Evolutionary conservation across 768 basidiomycete genomes (phyloP), one percentile per base, ranked within the genome.

Genomic region (Pleurotus platypus): DNA sequence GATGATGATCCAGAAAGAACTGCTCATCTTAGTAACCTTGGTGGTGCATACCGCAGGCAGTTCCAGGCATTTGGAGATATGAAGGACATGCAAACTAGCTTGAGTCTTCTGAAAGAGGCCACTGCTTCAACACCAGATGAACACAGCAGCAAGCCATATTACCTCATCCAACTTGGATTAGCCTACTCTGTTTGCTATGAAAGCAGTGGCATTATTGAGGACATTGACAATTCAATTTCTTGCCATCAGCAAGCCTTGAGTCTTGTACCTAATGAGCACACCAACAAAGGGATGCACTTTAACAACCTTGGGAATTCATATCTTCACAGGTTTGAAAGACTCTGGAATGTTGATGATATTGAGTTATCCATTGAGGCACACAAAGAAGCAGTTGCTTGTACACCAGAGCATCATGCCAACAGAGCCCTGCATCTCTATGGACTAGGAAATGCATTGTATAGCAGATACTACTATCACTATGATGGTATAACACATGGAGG

Each of bases 151-250:
- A 54, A 60, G 45, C 37, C 59, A 7, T 35, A 18, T 5, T 50
- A 11, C 30, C 47, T 62, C 9, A 56, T 40, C 38, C 63, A 66
- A 35, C 60, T 75, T 5, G 70, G 62, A 7, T 58, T 45, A 46
- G 57, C 63, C 0, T 56, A 70, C 22, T 49, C 57, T 18, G 4
- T 30, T 58, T 66, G 57, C 20, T 74, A 65, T 60, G 63, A 67
- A 35, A 24, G 54, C 13, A 57, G 68, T 2, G 55, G 63, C 11
- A 39, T 57, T 16, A 55, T 58, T 47, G 69, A 73, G 54, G 69
- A 70, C 58, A 37, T 74, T 24, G 60, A 73, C 35, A 54, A 58
- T 24, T 55, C 62, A 12, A 59, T 56, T 42, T 46, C 51, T 13
- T 26, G 18, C 2, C 26, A 55, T n/a, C 30, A 60, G 40, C 49